Evolutionary conservation across 2,329 filamentous ascomycete genomes (phyloP).

Genomic region (Penicillium glabrum): DNA sequence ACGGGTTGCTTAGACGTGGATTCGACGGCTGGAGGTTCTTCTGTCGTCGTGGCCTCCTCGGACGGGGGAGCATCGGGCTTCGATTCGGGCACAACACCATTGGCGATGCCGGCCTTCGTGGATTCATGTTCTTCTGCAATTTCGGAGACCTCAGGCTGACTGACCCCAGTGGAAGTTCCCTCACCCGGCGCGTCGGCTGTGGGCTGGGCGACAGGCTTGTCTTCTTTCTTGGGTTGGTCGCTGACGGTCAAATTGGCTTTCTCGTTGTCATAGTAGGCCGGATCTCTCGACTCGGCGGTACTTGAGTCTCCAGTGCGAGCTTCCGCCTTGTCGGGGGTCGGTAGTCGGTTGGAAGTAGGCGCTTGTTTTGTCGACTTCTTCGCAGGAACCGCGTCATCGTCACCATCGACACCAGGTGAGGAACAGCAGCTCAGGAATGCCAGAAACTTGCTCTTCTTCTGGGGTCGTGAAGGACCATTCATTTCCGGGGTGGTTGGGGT

Average conservation of each 20-base stretch:
- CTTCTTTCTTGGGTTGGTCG: conserved; percentile 29
- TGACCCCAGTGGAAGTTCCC: conserved; percentile 19
- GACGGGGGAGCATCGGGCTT: conserved; percentile 1
- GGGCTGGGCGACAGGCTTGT: conserved; percentile 34
- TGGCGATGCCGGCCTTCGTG: conserved; percentile 4
- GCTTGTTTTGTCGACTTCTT: conserved; percentile 47
- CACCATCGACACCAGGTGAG: conserved; percentile 45
- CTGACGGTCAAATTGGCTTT: conserved; percentile 35
- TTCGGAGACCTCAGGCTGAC: conserved; percentile 14
- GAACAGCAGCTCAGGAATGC: conserved; percentile 53
- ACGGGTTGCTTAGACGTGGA: conserved; percentile 30
- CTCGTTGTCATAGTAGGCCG: conserved; percentile 36
- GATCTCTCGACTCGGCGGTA: conserved; percentile 41
- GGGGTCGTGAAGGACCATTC: conserved; percentile 33
- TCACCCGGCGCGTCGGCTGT: conserved; percentile 39
- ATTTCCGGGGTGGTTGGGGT: conserved; percentile 29
- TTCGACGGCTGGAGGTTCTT: conserved; percentile 56
- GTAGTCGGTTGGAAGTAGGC: conserved; percentile 35
- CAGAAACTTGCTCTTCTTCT: conserved; percentile 44
- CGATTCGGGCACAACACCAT: conserved; percentile 17
- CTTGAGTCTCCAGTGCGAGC: conserved; percentile 39
- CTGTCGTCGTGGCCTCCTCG: conserved; percentile 55
- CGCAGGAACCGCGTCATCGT: conserved; percentile 46
- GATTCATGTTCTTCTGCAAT: conserved; percentile 18
- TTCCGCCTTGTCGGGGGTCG: conserved; percentile 42